These are phyloP conservation scores for Stachybotrys elegans DNA, from an alignment of 2,329 filamentous ascomycete genomes.

Conservation along the genomic window DNA sequence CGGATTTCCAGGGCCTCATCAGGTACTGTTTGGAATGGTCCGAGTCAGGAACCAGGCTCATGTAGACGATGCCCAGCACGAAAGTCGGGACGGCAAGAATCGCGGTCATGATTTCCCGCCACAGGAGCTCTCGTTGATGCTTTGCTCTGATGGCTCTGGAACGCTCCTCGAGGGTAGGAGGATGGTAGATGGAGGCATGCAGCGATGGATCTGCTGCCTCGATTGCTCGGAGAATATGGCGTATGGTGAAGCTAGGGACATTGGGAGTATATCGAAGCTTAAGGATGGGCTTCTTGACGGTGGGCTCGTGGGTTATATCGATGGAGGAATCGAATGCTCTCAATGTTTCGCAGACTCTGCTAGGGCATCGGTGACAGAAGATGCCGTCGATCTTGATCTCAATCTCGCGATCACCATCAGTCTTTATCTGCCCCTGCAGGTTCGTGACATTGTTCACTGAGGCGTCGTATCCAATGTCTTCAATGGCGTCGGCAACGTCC, in stretches of 20 bases:
- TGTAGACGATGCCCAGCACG: conserved; percentile 83
- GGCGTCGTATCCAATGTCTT: conserved; percentile 63
- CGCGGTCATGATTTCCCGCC: conserved; percentile 65
- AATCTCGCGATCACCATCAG: conserved; percentile 46
- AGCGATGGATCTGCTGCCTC: conserved; percentile 62
- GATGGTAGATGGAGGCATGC: conserved; percentile 66
- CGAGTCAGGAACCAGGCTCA: conserved; percentile 65
- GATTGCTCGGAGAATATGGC: conserved; percentile 67
- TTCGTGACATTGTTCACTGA: conserved; percentile 46
- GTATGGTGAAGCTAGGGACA: conserved; percentile 66
- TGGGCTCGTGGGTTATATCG: conserved; percentile 49
- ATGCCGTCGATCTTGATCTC: conserved; percentile 66
- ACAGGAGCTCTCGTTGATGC: conserved; percentile 64
- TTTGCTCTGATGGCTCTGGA: conserved; percentile 66
- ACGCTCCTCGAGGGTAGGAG: conserved; percentile 77
- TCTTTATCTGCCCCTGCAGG: conserved; percentile 33
- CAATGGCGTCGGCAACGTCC: conserved; percentile 42
- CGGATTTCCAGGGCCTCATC: conserved; percentile 65
- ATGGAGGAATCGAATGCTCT: conserved; percentile 46
- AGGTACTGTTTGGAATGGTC: conserved; percentile 59
- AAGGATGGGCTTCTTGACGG: conserved; percentile 60
- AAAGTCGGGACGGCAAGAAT: conserved; percentile 76
- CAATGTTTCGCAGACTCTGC: conserved; percentile 50
- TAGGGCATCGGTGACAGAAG: conserved; percentile 68
- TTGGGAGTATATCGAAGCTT: conserved; percentile 66